phyloP scores from a whole-genome alignment of 495 filamentous ascomycete genomes.

The Recurvomyces mirabilis region DNA sequence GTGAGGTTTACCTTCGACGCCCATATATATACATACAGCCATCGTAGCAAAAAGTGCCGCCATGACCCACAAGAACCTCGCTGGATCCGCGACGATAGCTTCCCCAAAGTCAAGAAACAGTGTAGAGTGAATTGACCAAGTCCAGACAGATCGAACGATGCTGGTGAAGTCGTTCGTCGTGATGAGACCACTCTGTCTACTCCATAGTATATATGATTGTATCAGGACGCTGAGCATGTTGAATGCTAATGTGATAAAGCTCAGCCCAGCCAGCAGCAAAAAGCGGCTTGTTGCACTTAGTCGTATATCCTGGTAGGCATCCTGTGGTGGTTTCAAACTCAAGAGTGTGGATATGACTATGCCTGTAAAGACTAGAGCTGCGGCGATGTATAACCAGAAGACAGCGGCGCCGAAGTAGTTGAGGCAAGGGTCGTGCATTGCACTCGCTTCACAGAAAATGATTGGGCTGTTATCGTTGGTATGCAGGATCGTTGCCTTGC shows the following conservation, averaged over 20 bases:
- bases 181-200: not conserved
- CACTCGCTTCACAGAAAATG: no score
- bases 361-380: constrained; percentile 15
- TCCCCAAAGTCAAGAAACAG: constrained; percentile 18
- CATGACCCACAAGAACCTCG: constrained; percentile 10
- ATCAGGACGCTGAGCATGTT: constrained; percentile 21
- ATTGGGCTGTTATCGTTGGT: no score
- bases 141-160: constrained; percentile 3
- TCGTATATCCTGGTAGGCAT: not conserved
- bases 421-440: no score
- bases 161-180: not conserved
- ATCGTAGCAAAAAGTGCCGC: constrained; percentile 10
- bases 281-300: not conserved
- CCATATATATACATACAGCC: constrained; percentile 14
- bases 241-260: constrained; percentile 14
- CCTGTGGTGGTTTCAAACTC: not conserved
- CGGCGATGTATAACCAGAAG: constrained; percentile 19
- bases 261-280: constrained; percentile 10
- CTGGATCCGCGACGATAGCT: constrained; percentile 9
- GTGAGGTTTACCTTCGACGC: constrained; percentile 9
- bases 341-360: constrained; percentile 9
- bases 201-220: constrained; percentile 12
- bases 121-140: constrained; percentile 15
- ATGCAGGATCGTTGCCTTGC: no score
- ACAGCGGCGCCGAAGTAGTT: constrained; percentile 16